Base-by-base conservation (phyloP, 1,284 basidiomycete species). In the Ustilago sp. region DNA sequence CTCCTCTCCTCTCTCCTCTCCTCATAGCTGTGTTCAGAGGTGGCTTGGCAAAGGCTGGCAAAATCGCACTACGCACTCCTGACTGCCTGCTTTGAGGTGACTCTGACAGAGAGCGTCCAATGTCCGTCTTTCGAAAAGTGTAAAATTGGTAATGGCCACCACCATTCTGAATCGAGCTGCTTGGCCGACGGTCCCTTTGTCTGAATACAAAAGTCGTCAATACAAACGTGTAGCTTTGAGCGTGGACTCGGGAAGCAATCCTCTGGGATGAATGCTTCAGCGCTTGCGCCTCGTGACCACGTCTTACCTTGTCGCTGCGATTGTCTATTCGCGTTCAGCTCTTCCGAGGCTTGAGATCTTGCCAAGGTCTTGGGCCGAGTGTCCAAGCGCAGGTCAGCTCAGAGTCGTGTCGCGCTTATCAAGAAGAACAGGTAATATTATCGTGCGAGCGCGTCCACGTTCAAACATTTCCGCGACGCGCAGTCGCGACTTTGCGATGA, bases 391-490 rank as follows among this genome's bases (percentile, higher is more conserved):
- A 23, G 23, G 23, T 23, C 23, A 28, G 23, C 23, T 28, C 23
- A 28, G 23, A 28, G 23, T 28, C 23, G 23, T 28, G 23, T 28
- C 23, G 23, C 23, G 23, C 23, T 28, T 28, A 28, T 28, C 39
- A 17, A 41, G 39, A 50, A 50, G 47, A 19, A 50, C 23, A 19
- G 47, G 23, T 28, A 28, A 28, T 28, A 28, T 28, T 28, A 28
- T 28, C 47, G 15, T 51, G 48, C 32, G 48, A 51, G 28, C 51
- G 51, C 51, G 51, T 53, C 34, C 11, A 19, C 19, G 4, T 45
- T 15, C 13, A 41, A 41, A 7, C 17, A 52, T 53, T 36, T 53
- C 51, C 51, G 51, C 51, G 51, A 35, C 51, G 51, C 23, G 51
- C 19, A 53, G 32, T 52, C n/a, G 50, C 28, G 47, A 50, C 15